A percentile compares a stretch with the other conserved stretches of the same genome.
These are phyloP conservation scores for Albizia julibrissin DNA, from an alignment of 306 rosid genomes.

Conservation along the genomic window DNA sequence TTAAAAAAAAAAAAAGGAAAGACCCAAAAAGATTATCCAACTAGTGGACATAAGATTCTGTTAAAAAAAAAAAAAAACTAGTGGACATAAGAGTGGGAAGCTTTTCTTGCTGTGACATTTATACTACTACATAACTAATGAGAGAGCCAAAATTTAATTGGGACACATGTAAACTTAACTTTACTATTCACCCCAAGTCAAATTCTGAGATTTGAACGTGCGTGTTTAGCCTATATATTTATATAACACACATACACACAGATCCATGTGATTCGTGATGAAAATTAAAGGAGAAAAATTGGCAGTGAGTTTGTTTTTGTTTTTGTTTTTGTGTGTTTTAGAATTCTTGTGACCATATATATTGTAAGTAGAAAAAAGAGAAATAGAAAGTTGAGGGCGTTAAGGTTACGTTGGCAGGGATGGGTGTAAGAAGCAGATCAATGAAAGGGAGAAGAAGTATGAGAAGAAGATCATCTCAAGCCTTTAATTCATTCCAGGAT, in stretches of 20 bases:
- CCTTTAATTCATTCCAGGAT: slow-evolving; percentile 48
- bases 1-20: too few relatives aligned
- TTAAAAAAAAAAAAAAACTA: too few relatives aligned
- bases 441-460: slow-evolving; percentile 45
- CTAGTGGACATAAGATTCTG: too few relatives aligned
- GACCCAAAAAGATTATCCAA: too few relatives aligned
- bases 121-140: too few relatives aligned
- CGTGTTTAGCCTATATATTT: neutral
- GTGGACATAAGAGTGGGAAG: too few relatives aligned
- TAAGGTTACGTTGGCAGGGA: slow-evolving; percentile 4
- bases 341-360: neutral
- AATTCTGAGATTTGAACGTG: neutral
- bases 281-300: too few relatives aligned
- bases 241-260: too few relatives aligned
- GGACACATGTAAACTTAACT: too few relatives aligned
- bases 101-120: too few relatives aligned
- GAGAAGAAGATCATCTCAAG: slow-evolving; percentile 46
- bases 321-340: neutral
- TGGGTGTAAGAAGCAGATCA: slow-evolving; percentile 31
- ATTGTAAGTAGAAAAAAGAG: too few relatives aligned
- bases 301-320: neutral
- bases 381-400: neutral
- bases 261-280: neutral
- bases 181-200: neutral
- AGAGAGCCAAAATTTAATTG: too few relatives aligned